Percentiles rank a stretch among this genome's conserved stretches.
Evolutionary conservation across 495 filamentous ascomycete species (phyloP).

Genomic region (Penicillium paxilli): DNA sequence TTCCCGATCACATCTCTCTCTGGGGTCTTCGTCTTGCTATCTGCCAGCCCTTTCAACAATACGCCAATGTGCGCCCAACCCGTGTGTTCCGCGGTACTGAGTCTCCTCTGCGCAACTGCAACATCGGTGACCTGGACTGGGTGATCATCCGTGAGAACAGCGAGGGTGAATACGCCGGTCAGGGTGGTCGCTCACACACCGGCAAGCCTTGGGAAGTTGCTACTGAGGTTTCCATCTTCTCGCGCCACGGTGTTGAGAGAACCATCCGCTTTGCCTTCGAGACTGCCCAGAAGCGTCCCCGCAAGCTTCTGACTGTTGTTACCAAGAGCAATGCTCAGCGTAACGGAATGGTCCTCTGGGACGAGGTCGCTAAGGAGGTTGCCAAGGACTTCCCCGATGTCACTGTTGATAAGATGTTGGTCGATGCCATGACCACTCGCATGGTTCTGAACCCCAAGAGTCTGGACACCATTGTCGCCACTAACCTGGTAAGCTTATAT

Average conservation of each 20-base stretch:
- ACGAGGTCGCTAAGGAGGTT: constrained; percentile 49
- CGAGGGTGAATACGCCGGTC: constrained; percentile 59
- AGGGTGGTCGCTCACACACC: constrained; percentile 53
- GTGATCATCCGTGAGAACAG: constrained; percentile 59
- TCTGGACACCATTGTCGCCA: constrained; percentile 58
- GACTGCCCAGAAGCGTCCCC: constrained; percentile 43
- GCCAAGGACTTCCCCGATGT: constrained; percentile 54
- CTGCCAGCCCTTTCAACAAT: constrained; percentile 56
- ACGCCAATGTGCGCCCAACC: constrained; percentile 58
- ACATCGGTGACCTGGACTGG: constrained; percentile 49
- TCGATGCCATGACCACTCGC: constrained; percentile 59
- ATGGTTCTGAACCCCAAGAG: constrained; percentile 56
- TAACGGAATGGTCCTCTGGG: constrained; percentile 60
- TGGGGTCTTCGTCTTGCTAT: constrained; percentile 56
- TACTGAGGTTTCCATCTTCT: constrained; percentile 57
- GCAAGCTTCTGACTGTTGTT: constrained; percentile 56
- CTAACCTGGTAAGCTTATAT: constrained; percentile 44
- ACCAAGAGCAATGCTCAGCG: constrained; percentile 61
- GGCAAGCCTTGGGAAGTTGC: constrained; percentile 53
- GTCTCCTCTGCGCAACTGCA: constrained; percentile 49
- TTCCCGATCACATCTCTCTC: constrained; percentile 58
- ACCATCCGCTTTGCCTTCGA: constrained; percentile 60
- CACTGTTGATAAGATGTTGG: constrained; percentile 57
- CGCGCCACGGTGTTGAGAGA: constrained; percentile 51
- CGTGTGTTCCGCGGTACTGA: constrained; percentile 47